Evolutionary conservation across 2,329 filamentous ascomycete species (phyloP).

Genomic region (Didymella pinodella): DNA sequence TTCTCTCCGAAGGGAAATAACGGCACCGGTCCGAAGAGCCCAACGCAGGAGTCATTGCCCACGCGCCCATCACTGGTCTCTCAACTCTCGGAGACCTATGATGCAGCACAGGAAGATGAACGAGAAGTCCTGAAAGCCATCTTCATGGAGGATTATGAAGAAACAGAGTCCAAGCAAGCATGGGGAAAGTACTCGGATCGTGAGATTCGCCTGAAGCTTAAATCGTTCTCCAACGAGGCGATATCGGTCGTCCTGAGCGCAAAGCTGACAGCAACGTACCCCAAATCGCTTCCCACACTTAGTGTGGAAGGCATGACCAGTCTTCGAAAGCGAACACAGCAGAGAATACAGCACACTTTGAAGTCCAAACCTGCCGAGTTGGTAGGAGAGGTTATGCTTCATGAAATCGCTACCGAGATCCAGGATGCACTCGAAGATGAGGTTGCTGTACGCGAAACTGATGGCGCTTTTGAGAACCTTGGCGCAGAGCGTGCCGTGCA

Average conservation of each 20-base stretch:
- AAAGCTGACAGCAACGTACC: conserved; percentile 88
- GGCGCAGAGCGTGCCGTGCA: conserved; percentile 88
- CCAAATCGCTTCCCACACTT: conserved; percentile 79
- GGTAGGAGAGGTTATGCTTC: conserved; percentile 70
- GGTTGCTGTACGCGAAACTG: conserved; percentile 77
- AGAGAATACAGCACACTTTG: conserved; percentile 74
- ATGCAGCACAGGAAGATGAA: conserved; percentile 87
- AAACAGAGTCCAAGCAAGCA: conserved; percentile 74
- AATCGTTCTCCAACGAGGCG: conserved; percentile 75
- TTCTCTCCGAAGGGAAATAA: conserved; percentile 39
- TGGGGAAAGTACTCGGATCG: conserved; percentile 90
- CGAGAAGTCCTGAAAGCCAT: conserved; percentile 85
- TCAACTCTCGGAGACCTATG: conserved; percentile 68
- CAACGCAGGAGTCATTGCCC: conserved; percentile 41
- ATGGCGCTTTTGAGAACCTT: conserved; percentile 80
- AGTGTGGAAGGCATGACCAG: conserved; percentile 70
- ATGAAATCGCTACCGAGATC: conserved; percentile 66
- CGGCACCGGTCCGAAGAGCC: conserved; percentile 32
- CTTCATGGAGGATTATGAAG: conserved; percentile 86
- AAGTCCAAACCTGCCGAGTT: conserved; percentile 72
- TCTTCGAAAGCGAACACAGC: conserved; percentile 74
- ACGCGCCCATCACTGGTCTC: conserved; percentile 42
- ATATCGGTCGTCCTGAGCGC: conserved; percentile 77
- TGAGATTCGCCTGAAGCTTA: conserved; percentile 81
- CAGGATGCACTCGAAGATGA: conserved; percentile 83